Conservation (phyloP, 1,139 yeast species). For the Pichia sp. region DNA sequence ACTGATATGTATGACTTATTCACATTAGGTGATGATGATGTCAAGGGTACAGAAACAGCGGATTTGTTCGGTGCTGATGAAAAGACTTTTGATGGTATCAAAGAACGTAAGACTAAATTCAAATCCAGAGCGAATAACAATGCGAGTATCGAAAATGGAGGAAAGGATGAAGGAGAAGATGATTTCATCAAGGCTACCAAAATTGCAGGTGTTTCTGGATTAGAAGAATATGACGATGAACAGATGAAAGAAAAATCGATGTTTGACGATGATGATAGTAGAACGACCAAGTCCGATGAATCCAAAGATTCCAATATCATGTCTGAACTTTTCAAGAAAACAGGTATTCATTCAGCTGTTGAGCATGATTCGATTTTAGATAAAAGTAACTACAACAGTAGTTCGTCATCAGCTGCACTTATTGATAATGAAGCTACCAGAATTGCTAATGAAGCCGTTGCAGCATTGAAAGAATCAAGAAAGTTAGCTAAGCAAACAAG, state of each 20-base stretch:
- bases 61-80: conserved; percentile 60
- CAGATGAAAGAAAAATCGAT: conserved; percentile 32
- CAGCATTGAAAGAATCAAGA: conserved; percentile 68
- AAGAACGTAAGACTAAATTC: conserved; percentile 35
- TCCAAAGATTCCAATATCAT: conserved; percentile 47
- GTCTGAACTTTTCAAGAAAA: conserved; percentile 68
- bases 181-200: conserved; percentile 51
- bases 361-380: conserved; percentile 77
- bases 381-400: conserved; percentile 38
- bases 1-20: conserved; percentile 90
- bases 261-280: conserved; percentile 22
- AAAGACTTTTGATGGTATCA: conserved; percentile 33
- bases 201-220: conserved; percentile 52
- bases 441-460: conserved; percentile 76
- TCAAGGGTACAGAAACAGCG: conserved; percentile 64
- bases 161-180: conserved; percentile 40
- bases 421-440: conserved; percentile 75
- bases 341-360: conserved; percentile 74
- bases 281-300: conserved; percentile 42
- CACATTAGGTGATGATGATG: conserved; percentile 74
- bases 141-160: neutral
- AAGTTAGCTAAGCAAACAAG: conserved; percentile 58
- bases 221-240: conserved; percentile 48
- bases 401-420: conserved; percentile 30
- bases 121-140: conserved; percentile 12